Evolutionary conservation across 345 rosid genomes (phyloP).

Genomic region (Eucalyptus tenuipes): DNA sequence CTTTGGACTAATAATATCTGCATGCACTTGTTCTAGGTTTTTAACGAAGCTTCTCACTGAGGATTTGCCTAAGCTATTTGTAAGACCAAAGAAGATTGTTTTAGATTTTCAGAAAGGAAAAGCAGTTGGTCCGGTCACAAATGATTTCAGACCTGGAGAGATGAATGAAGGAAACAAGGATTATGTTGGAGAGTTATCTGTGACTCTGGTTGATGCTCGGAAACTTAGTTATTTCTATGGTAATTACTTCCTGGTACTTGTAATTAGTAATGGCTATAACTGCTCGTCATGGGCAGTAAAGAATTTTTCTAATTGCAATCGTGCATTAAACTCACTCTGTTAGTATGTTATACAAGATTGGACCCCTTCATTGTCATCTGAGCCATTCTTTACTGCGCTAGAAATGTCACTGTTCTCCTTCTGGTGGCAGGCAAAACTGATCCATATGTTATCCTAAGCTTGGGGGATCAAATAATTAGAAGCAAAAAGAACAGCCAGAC

Average conservation of each 20-base stretch:
- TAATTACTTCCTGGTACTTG: constrained; percentile 1
- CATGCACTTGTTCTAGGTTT: constrained; percentile 40
- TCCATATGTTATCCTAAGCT: constrained; percentile 78
- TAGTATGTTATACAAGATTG: not conserved
- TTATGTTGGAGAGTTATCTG: constrained; percentile 90
- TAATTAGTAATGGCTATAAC: not conserved
- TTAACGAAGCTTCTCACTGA: constrained; percentile 85
- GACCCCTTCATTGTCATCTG: not conserved
- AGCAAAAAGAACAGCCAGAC: constrained; percentile 99
- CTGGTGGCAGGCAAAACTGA: constrained; percentile 76
- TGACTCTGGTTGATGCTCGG: constrained; percentile 92
- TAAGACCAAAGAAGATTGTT: constrained; percentile 96
- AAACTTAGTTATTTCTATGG: constrained; percentile 79
- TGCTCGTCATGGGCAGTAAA: not conserved
- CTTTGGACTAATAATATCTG: not conserved
- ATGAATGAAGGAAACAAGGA: constrained; percentile 82
- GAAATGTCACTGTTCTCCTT: not conserved
- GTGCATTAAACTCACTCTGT: not conserved
- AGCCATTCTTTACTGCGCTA: not conserved
- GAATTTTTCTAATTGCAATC: not conserved
- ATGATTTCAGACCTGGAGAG: constrained; percentile 64
- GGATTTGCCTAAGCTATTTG: constrained; percentile 89
- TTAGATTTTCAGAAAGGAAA: constrained; percentile 91
- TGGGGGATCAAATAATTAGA: constrained; percentile 80
- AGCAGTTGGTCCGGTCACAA: constrained; percentile 82